A percentile compares a stretch with the other conserved stretches of the same genome.
These are phyloP conservation scores for Coffea humblotiana DNA, from an alignment of 305 asterid species.

Conservation along the genomic window DNA sequence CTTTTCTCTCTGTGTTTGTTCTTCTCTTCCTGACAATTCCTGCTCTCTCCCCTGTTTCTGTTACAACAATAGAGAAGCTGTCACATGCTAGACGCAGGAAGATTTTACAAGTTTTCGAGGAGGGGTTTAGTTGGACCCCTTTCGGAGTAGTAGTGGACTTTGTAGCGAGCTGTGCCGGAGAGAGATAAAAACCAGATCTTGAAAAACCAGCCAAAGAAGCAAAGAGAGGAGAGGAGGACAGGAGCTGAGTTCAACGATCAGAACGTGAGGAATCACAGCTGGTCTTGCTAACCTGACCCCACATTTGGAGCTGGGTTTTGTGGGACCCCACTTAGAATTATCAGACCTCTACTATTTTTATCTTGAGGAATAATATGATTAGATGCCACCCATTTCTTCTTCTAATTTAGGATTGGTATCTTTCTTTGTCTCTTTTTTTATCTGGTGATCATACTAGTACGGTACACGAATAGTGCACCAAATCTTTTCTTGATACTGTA, in stretches of 20 bases:
- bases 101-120: not conserved
- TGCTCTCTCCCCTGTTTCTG: not conserved
- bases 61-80: not conserved
- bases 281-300: constrained; percentile 25
- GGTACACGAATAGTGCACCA: not conserved
- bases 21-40: constrained; percentile 2
- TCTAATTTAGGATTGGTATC: not conserved
- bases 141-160: constrained; percentile 6
- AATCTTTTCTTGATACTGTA: not conserved
- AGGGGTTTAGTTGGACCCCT: not conserved
- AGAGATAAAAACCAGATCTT: constrained; percentile 18
- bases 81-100: not conserved
- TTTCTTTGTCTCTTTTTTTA: too few species aligned
- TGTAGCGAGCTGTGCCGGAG: not conserved
- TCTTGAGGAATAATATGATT: not conserved
- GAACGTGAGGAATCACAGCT: constrained; percentile 21
- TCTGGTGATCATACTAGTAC: not conserved
- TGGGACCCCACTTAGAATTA: constrained; percentile 14
- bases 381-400: not conserved
- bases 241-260: constrained; percentile 2
- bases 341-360: not conserved
- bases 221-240: not conserved
- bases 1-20: not conserved
- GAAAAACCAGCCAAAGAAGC: not conserved
- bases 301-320: constrained; percentile 15